These are phyloP conservation scores for Euclidium syriacum DNA, from an alignment of 345 rosid species.

Conservation along the genomic window DNA sequence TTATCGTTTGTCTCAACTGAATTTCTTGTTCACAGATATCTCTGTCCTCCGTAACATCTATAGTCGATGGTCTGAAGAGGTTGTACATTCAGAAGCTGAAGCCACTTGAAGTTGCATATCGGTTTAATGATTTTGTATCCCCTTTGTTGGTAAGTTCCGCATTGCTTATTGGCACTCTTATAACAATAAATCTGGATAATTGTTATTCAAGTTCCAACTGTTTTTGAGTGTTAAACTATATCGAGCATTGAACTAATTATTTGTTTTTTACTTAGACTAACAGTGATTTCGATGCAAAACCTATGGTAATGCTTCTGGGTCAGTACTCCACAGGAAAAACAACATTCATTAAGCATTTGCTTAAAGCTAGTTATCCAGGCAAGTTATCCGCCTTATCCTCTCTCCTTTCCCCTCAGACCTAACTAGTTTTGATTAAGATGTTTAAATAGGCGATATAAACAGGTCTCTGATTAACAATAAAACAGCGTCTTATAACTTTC, in stretches of 20 bases:
- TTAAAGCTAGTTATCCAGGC: slow-evolving; percentile 80
- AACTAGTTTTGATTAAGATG: not conserved
- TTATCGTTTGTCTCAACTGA: slow-evolving; percentile 9
- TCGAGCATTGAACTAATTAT: not conserved
- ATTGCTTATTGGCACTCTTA: not conserved
- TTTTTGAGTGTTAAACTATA: not conserved
- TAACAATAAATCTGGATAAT: not conserved
- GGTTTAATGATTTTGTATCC: slow-evolving; percentile 89
- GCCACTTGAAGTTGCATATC: slow-evolving; percentile 85
- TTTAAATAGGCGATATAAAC: not conserved
- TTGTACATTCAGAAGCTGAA: slow-evolving; percentile 83
- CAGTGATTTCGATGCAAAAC: slow-evolving; percentile 94
- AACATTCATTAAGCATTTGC: slow-evolving; percentile 94
- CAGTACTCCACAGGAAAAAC: slow-evolving; percentile 99
- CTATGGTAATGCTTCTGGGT: slow-evolving; percentile 98
- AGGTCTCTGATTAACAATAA: not conserved
- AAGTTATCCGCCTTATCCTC: slow-evolving; percentile 18
- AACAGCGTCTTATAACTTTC: not conserved
- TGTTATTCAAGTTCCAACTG: slow-evolving; percentile 15
- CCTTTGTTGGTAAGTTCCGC: slow-evolving; percentile 62
- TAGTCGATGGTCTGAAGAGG: slow-evolving; percentile 86
- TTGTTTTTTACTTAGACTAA: slow-evolving; percentile 47
- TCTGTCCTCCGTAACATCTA: slow-evolving; percentile 81
- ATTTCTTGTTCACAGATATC: slow-evolving; percentile 45
- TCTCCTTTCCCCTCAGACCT: not conserved